A percentile compares a stretch with the other conserved stretches of the same genome.
These are phyloP conservation scores for Comarum palustre DNA, from an alignment of 306 rosid species.

Conservation along the genomic window DNA sequence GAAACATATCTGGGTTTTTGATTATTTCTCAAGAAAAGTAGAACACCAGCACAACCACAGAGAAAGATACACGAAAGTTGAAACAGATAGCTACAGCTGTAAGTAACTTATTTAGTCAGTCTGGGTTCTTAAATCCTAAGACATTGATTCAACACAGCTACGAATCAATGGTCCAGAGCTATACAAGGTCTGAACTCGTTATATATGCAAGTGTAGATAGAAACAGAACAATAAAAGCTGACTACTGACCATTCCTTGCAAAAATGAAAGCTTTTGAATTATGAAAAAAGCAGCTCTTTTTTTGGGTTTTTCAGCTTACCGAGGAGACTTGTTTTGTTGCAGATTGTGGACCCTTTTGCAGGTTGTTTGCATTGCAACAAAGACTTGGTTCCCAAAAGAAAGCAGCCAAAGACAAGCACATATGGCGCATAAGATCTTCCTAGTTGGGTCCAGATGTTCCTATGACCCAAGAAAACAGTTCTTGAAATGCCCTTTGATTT, in stretches of 20 bases:
- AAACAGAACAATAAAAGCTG: slow-evolving; percentile 3
- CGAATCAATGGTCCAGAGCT: slow-evolving; percentile 27
- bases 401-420: slow-evolving; percentile 21
- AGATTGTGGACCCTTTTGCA: not conserved
- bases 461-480: slow-evolving; percentile 2
- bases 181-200: slow-evolving; percentile 24
- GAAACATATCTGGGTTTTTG: not conserved
- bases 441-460: slow-evolving; percentile 32
- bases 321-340: slow-evolving; percentile 17
- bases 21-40: slow-evolving; percentile 22
- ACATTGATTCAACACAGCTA: slow-evolving; percentile 18
- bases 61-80: slow-evolving; percentile 30
- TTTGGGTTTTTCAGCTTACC: slow-evolving; percentile 27
- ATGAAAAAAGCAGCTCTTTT: slow-evolving; percentile 12
- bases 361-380: slow-evolving; percentile 11
- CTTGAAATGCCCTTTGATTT: not conserved
- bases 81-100: slow-evolving; percentile 15
- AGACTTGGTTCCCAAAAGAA: slow-evolving; percentile 14
- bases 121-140: slow-evolving; percentile 19
- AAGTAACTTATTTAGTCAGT: not conserved
- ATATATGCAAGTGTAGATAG: slow-evolving; percentile 13
- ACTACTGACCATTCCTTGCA: slow-evolving; percentile 11
- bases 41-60: slow-evolving; percentile 11
- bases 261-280: slow-evolving; percentile 16
- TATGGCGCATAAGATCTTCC: slow-evolving; percentile 5